These are phyloP conservation scores for Rossbeevera mucosa DNA, from an alignment of 768 basidiomycete species.

Conservation along the genomic window DNA sequence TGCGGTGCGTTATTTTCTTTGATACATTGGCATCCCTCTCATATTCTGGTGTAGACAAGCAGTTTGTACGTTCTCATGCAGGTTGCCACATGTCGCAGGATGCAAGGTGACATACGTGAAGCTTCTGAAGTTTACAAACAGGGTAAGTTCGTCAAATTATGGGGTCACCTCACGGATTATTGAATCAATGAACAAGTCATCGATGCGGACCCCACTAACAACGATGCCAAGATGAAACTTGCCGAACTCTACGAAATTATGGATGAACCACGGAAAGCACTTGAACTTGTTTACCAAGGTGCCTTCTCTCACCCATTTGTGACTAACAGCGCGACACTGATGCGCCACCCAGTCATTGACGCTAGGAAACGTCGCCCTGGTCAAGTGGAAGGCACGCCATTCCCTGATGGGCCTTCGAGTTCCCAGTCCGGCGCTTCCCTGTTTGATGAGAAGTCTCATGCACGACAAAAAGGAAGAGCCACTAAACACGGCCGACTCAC, in stretches of 20 bases:
- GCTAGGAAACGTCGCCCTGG: slow-evolving; percentile 49
- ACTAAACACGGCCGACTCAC: slow-evolving; percentile 44
- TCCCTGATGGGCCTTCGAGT: slow-evolving; percentile 13
- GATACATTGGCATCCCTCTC: not conserved
- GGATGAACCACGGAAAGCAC: slow-evolving; percentile 73
- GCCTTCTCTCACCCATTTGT: not conserved
- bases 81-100: slow-evolving; percentile 77
- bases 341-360: slow-evolving; percentile 46
- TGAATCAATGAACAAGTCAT: slow-evolving; percentile 51
- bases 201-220: slow-evolving; percentile 65
- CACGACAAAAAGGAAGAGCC: slow-evolving; percentile 34
- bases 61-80: slow-evolving; percentile 67
- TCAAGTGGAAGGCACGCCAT: slow-evolving; percentile 10
- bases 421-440: slow-evolving; percentile 44
- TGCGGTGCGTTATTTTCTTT: slow-evolving; percentile 44
- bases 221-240: slow-evolving; percentile 83
- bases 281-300: slow-evolving; percentile 70
- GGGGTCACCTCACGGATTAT: not conserved
- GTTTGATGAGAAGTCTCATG: slow-evolving; percentile 52
- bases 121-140: slow-evolving; percentile 83
- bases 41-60: slow-evolving; percentile 53
- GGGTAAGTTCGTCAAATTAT: slow-evolving; percentile 40
- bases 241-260: slow-evolving; percentile 87
- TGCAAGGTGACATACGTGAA: slow-evolving; percentile 67
- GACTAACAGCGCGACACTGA: slow-evolving; percentile 61